Percentiles rank a stretch among this genome's conserved stretches.
Evolutionary conservation across 768 basidiomycete species (phyloP).

Genomic region (Pisolithus microcarpus): DNA sequence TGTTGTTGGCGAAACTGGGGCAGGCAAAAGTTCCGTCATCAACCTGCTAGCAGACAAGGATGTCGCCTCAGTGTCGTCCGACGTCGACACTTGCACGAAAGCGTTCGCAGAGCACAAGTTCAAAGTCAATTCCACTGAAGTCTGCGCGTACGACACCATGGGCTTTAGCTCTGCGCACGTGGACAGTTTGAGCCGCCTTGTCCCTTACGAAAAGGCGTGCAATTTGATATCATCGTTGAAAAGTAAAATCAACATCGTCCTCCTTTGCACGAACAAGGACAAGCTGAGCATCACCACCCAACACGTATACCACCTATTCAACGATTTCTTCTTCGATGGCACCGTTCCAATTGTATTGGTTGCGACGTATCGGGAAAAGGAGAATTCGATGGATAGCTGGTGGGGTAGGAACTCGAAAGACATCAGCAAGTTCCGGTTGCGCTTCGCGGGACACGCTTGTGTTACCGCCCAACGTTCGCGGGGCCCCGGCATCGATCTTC

Average conservation of each 20-base stretch:
- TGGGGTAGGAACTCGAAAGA: conserved; percentile 11
- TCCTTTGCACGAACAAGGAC: conserved; percentile 1
- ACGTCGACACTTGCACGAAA: conserved; percentile 25
- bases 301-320: conserved; percentile 16
- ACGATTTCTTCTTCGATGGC: conserved; percentile 27
- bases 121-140: neutral
- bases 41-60: conserved; percentile 25
- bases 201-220: conserved; percentile 12
- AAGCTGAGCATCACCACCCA: neutral
- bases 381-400: conserved; percentile 17
- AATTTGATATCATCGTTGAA: conserved; percentile 20
- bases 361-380: conserved; percentile 26
- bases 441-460: conserved; percentile 26
- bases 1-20: conserved; percentile 5
- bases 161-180: conserved; percentile 12
- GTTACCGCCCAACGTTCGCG: conserved; percentile 20
- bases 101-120: conserved; percentile 4
- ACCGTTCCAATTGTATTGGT: conserved; percentile 27
- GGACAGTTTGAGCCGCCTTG: conserved; percentile 1
- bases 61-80: conserved; percentile 17
- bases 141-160: conserved; percentile 7
- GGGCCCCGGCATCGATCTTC: neutral
- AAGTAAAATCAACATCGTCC: conserved; percentile 15
- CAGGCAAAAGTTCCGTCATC: conserved; percentile 29
- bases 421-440: conserved; percentile 20